These are phyloP conservation scores for Aspergillus novofumigatus DNA, from an alignment of 2,329 filamentous ascomycete species.

Conservation along the genomic window DNA sequence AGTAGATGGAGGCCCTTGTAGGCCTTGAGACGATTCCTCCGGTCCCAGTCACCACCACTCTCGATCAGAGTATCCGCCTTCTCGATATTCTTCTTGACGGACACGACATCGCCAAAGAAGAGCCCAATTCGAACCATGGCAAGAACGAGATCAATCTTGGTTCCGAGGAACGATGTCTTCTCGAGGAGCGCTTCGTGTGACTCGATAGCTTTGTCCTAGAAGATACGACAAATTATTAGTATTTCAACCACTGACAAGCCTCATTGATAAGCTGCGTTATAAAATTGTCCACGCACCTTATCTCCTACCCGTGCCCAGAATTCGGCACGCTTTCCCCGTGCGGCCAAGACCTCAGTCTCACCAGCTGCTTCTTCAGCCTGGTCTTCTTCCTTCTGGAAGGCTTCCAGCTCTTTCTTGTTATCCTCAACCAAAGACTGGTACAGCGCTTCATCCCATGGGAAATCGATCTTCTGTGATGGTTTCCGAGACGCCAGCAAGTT, in stretches of 20 bases:
- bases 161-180: slow-evolving; percentile 94
- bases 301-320: slow-evolving; percentile 95
- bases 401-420: slow-evolving; percentile 73
- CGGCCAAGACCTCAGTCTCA: slow-evolving; percentile 90
- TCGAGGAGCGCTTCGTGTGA: slow-evolving; percentile 91
- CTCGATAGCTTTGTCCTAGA: slow-evolving; percentile 85
- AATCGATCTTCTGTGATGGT: slow-evolving; percentile 59
- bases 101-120: slow-evolving; percentile 89
- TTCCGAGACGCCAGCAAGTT: slow-evolving; percentile 73
- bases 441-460: slow-evolving; percentile 87
- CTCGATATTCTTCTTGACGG: slow-evolving; percentile 92
- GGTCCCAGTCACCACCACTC: slow-evolving; percentile 95
- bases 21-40: slow-evolving; percentile 95
- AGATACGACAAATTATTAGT: slow-evolving; percentile 1
- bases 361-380: slow-evolving; percentile 94
- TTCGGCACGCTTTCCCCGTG: slow-evolving; percentile 89
- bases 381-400: slow-evolving; percentile 79
- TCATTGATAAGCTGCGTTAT: background rate
- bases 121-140: slow-evolving; percentile 93
- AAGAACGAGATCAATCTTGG: slow-evolving; percentile 94
- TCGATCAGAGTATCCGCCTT: slow-evolving; percentile 87
- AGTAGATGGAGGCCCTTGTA: slow-evolving; percentile 94
- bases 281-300: slow-evolving; percentile 59
- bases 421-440: slow-evolving; percentile 74
- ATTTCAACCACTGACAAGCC: background rate